Evolutionary conservation across 2,329 filamentous ascomycete species (phyloP).

Genomic region (Penicillium frequentans): DNA sequence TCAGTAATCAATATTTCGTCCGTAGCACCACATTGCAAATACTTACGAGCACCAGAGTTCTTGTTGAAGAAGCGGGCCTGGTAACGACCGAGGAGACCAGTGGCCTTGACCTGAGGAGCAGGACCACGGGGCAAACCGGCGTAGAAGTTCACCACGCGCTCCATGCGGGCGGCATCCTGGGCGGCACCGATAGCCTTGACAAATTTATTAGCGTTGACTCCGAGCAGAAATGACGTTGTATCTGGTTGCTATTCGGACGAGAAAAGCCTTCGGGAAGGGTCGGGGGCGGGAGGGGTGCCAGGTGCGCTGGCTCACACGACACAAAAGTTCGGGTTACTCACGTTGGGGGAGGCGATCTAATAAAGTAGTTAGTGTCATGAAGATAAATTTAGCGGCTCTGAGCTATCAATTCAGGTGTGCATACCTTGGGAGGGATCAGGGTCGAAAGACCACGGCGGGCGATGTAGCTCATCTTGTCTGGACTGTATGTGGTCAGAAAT

Average conservation of each 20-base stretch:
- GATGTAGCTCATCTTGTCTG: slow-evolving; percentile 84
- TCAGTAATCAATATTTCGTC: slow-evolving; percentile 1
- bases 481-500: slow-evolving; percentile 29
- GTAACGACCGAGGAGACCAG: slow-evolving; percentile 84
- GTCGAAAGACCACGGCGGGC: slow-evolving; percentile 91
- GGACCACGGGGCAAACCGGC: slow-evolving; percentile 93
- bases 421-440: slow-evolving; percentile 98
- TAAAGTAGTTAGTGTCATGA: slow-evolving; percentile 39
- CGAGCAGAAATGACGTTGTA: slow-evolving; percentile 1
- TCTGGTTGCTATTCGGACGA: slow-evolving; percentile 16
- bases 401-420: slow-evolving; percentile 24
- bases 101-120: slow-evolving; percentile 78
- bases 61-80: slow-evolving; percentile 91
- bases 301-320: slow-evolving; percentile 6
- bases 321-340: slow-evolving; percentile 25
- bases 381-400: slow-evolving; percentile 13
- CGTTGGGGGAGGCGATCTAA: slow-evolving; percentile 41
- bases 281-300: slow-evolving; percentile 13
- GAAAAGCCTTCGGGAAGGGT: slow-evolving; percentile 26
- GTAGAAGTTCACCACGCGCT: slow-evolving; percentile 97
- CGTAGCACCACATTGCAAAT: not conserved
- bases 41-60: slow-evolving; percentile 81
- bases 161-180: slow-evolving; percentile 95
- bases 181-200: slow-evolving; percentile 86
- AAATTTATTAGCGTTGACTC: slow-evolving; percentile 35